Evolutionary conservation across 2,329 filamentous ascomycete species (phyloP).

Genomic region (Xylariaceae sp.): DNA sequence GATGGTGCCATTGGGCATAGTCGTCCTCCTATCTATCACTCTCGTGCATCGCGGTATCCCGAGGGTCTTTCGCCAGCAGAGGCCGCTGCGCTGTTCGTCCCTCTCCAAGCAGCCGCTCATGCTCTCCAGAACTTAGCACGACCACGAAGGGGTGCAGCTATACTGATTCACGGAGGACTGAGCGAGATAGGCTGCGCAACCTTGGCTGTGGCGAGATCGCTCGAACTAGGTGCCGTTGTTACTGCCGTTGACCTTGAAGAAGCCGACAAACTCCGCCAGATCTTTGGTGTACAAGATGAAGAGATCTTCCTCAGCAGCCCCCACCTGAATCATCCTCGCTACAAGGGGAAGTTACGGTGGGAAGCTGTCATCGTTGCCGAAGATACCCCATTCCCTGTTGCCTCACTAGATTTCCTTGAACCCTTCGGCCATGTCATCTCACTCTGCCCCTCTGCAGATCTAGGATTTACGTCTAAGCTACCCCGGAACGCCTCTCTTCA

Average conservation of each 20-base stretch:
- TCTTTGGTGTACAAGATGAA: neutral
- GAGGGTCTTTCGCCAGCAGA: neutral
- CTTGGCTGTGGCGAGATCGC: constrained; percentile 7
- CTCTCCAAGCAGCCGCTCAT: constrained; percentile 5
- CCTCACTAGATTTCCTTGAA: neutral
- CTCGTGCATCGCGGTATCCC: neutral
- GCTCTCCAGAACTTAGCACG: constrained; percentile 2
- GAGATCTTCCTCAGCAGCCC: neutral
- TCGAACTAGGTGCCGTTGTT: constrained; percentile 5
- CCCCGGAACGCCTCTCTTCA: neutral
- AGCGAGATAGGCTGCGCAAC: constrained; percentile 6
- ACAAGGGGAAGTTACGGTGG: neutral
- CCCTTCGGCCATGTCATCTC: neutral
- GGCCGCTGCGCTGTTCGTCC: constrained; percentile 1
- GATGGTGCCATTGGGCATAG: constrained; percentile 1
- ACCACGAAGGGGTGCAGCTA: neutral
- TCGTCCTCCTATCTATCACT: neutral
- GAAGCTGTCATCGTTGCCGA: neutral
- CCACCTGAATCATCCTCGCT: neutral
- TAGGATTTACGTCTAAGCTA: neutral
- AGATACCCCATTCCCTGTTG: neutral
- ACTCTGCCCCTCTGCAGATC: neutral
- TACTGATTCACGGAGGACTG: constrained; percentile 14
- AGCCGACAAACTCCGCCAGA: neutral
- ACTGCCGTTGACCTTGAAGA: constrained; percentile 6